phyloP scores from a whole-genome alignment of 2,329 filamentous ascomycete genomes.

The Zasmidium angulare region DNA sequence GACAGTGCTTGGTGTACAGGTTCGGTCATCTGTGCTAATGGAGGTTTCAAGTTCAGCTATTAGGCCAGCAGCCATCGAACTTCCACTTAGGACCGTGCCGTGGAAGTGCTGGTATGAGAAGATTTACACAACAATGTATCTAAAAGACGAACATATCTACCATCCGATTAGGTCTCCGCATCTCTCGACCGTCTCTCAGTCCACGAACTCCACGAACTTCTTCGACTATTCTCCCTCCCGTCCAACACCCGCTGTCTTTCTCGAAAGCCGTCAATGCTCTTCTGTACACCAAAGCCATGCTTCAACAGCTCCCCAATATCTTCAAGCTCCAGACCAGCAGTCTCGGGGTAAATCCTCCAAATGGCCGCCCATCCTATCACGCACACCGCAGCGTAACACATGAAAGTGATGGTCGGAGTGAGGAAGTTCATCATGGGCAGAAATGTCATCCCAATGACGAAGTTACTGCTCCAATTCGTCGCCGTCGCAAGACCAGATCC shows the following conservation, averaged over 20 bases:
- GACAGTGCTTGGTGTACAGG: slow-evolving; percentile 77
- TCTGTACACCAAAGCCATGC: slow-evolving; percentile 65
- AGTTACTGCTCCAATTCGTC: slow-evolving; percentile 87
- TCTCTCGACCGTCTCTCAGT: neutral
- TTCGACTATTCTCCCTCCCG: neutral
- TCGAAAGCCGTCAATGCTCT: slow-evolving; percentile 17
- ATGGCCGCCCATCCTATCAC: slow-evolving; percentile 59
- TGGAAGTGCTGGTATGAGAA: too few species aligned
- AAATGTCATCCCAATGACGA: slow-evolving; percentile 81
- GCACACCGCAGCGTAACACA: slow-evolving; percentile 74
- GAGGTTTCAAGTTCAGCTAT: slow-evolving; percentile 64
- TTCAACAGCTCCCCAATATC: slow-evolving; percentile 72
- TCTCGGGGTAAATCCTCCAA: slow-evolving; percentile 81
- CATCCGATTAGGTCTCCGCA: neutral
- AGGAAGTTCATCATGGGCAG: slow-evolving; percentile 79
- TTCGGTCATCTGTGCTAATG: slow-evolving; percentile 77
- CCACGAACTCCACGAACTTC: neutral
- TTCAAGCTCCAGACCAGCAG: slow-evolving; percentile 76
- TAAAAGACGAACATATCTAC: neutral
- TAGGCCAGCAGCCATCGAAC: too few species aligned
- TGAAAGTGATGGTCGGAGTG: slow-evolving; percentile 75
- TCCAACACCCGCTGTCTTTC: neutral
- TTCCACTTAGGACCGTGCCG: too few species aligned
- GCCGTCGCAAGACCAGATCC: slow-evolving; percentile 73
- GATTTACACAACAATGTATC: neutral